A percentile compares a stretch with the other conserved stretches of the same genome.
phyloP scores from a whole-genome alignment of 176 grass and related monocot species.

The Stipa capillata region DNA sequence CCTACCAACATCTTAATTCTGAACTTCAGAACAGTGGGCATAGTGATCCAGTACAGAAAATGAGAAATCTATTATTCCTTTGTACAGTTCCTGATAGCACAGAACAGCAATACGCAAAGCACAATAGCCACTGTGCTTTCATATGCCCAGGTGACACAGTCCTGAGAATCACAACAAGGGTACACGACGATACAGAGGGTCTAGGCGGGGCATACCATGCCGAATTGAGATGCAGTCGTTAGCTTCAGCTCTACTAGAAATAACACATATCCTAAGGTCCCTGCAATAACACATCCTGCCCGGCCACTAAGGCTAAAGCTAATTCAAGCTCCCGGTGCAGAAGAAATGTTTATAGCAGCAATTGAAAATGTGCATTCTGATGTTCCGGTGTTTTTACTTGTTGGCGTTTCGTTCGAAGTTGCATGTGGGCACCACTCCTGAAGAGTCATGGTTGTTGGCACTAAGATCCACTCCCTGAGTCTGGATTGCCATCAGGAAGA shows the following conservation, averaged over 20 bases:
- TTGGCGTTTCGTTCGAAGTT: conserved; percentile 29
- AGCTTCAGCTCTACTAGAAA: conserved; percentile 19
- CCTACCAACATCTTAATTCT: not conserved
- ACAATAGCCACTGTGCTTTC: not conserved
- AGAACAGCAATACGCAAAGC: conserved; percentile 3
- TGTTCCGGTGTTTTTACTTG: conserved; percentile 15
- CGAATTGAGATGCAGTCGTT: conserved; percentile 18
- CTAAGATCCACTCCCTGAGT: conserved; percentile 50
- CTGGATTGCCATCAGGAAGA: conserved; percentile 31
- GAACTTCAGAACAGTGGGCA: not conserved
- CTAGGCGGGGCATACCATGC: conserved; percentile 21
- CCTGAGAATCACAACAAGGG: not conserved
- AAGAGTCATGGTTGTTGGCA: conserved; percentile 53
- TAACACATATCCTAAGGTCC: not conserved
- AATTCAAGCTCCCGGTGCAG: not conserved
- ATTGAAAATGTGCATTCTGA: conserved; percentile 31
- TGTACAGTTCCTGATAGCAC: conserved; percentile 33
- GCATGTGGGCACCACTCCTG: conserved; percentile 52
- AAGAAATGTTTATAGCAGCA: not conserved
- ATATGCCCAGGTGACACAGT: not conserved
- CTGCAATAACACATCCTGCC: conserved; percentile 1
- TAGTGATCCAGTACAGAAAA: not conserved
- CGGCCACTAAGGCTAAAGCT: not conserved
- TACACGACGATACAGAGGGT: not conserved
- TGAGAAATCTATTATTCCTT: conserved; percentile 16